phyloP scores from a whole-genome alignment of 371 early-diverging fungal genomes.

The Amoeboradix gromovi region DNA sequence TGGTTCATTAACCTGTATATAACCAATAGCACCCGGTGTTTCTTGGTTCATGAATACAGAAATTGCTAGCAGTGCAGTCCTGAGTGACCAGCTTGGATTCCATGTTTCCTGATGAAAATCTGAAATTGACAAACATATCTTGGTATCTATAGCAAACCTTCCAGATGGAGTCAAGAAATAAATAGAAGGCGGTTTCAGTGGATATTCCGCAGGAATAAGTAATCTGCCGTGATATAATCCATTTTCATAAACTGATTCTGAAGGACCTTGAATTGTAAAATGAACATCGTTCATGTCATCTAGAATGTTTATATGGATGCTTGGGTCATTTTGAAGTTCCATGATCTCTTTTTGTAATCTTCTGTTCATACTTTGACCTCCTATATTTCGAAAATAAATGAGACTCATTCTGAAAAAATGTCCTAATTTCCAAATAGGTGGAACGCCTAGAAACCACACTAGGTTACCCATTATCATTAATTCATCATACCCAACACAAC shows the following conservation, averaged over 20 bases:
- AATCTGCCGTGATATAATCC: constrained; percentile 22
- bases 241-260: constrained; percentile 26
- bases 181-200: constrained; percentile 22
- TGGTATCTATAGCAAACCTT: background rate
- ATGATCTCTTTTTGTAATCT: background rate
- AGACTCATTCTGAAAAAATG: no score
- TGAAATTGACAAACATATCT: constrained; percentile 1
- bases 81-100: background rate
- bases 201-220: constrained; percentile 27
- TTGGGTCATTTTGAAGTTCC: background rate
- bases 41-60: background rate
- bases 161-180: constrained; percentile 1
- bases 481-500: no score
- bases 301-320: background rate
- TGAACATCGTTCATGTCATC: constrained; percentile 9
- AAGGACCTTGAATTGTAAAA: constrained; percentile 13
- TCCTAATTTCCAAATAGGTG: no score
- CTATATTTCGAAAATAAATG: no score
- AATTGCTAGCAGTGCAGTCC: background rate
- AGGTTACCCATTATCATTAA: no score
- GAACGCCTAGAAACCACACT: no score
- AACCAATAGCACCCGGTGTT: background rate
- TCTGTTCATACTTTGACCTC: background rate
- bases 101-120: background rate
- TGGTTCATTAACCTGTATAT: background rate